Conservation (phyloP, 2,329 filamentous ascomycete species). For the Exserohilum turcica region DNA sequence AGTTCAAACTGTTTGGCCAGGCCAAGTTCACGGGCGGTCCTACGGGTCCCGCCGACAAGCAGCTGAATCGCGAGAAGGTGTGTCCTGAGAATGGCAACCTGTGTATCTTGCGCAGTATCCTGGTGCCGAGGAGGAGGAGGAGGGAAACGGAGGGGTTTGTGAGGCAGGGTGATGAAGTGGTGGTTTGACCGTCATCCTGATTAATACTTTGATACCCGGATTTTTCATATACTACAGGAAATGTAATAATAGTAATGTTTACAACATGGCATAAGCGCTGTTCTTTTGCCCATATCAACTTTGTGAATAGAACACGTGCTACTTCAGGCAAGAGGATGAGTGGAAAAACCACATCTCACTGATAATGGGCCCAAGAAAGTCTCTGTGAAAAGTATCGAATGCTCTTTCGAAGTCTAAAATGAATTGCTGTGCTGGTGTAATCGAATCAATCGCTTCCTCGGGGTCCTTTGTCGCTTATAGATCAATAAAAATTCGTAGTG, state of each 20-base stretch:
- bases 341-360: too few species aligned
- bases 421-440: neutral
- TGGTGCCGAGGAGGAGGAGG: constrained; percentile 39
- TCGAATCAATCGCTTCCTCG: neutral
- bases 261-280: too few species aligned
- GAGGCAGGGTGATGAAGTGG: constrained; percentile 16
- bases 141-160: constrained; percentile 8
- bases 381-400: too few species aligned
- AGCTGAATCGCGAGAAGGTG: constrained; percentile 60
- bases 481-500: neutral
- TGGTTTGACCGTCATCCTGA: neutral
- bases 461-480: neutral
- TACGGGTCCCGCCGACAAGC: constrained; percentile 65
- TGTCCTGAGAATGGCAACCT: constrained; percentile 59
- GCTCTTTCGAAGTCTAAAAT: too few species aligned
- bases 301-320: too few species aligned
- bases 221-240: neutral
- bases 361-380: too few species aligned
- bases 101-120: constrained; percentile 53
- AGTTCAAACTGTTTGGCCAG: constrained; percentile 52
- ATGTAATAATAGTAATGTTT: too few species aligned
- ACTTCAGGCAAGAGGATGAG: too few species aligned
- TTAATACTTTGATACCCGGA: neutral
- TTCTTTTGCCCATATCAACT: too few species aligned
- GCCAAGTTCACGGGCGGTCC: constrained; percentile 63